Evolutionary conservation across 306 rosid species (phyloP), one percentile per base, ranked within the genome.

Genomic region (Biancaea sappan): DNA sequence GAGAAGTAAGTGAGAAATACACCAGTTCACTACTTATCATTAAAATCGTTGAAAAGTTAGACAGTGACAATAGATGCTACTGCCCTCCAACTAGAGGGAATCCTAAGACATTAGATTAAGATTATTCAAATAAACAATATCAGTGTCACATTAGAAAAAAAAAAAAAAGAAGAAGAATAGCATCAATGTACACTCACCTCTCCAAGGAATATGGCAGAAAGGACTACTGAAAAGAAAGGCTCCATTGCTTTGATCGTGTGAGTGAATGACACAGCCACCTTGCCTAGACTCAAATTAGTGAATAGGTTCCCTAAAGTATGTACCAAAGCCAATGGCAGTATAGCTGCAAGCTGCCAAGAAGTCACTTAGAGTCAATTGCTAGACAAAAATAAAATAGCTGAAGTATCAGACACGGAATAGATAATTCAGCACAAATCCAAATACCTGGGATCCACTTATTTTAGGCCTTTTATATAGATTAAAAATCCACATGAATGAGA

Each of bases 221-320:
- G 96, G 81, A 95, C 4, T 58, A 95, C 99, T 0, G 99, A 90
- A 81, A 95, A 95, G 86, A 95, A 92, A 51, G 99, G 99, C 82
- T 95, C 99, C 87, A 84, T 87, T 65, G 99, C 99, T 84, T 95
- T 95, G 81, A 95, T 92, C 0, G 99, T 95, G 86, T 95, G 99
- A 60, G 99, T 95, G 82, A 95, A 95, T 0, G 99, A 95, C 58
- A 95, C 99, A 12, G 99, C 94, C 71, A 95, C 99, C 84, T 82
- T 95, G 73, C 99, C 98, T 54, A 95, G 99, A 88, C 99, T 95
- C 98, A 95, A 83, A 51, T 95, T 95, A 4, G 99, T 95, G 82
- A 95, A 95, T 86, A 95, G 98, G 69, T 95, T 95, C 19, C 99
- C 99, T 82, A 95, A 78, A 0, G 93, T 86, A 72, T 95, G 99